Percentiles rank a stretch among this genome's conserved stretches.
Conservation (phyloP, 2,329 filamentous ascomycete genomes). For the Aureobasidium subglaciale region DNA sequence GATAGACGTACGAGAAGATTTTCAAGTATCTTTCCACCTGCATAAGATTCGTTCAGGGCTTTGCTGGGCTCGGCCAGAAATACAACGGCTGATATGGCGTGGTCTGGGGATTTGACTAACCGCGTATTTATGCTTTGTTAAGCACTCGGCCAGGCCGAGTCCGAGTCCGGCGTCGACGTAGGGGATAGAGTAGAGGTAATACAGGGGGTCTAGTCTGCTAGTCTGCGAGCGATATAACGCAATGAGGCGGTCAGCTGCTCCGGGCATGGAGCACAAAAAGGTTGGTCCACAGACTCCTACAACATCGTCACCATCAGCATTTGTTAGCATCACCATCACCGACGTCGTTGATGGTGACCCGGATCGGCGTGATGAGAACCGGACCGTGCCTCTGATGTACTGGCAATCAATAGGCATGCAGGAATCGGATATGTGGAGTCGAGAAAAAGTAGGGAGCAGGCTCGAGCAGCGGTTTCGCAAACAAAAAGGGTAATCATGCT, state of each 20-base stretch:
- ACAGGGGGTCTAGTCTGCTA: not conserved
- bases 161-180: not conserved
- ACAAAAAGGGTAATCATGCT: not conserved
- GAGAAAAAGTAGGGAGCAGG: no score
- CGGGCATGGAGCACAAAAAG: not conserved
- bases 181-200: slow-evolving; percentile 5
- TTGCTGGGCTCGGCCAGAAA: slow-evolving; percentile 8
- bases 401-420: slow-evolving; percentile 3
- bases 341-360: not conserved
- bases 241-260: slow-evolving; percentile 8
- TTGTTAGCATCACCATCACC: not conserved
- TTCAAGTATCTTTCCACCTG: slow-evolving; percentile 10
- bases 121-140: not conserved
- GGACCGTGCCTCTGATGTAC: slow-evolving; percentile 6
- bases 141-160: not conserved
- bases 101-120: not conserved
- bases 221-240: not conserved
- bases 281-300: not conserved
- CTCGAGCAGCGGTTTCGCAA: not conserved
- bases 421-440: slow-evolving; percentile 1
- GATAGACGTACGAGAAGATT: not conserved
- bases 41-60: slow-evolving; percentile 9
- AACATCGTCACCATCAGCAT: not conserved
- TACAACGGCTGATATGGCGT: not conserved
- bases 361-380: slow-evolving; percentile 8